phyloP scores from a whole-genome alignment of 2,329 filamentous ascomycete species.

The Ceratocystis ficicola region DNA sequence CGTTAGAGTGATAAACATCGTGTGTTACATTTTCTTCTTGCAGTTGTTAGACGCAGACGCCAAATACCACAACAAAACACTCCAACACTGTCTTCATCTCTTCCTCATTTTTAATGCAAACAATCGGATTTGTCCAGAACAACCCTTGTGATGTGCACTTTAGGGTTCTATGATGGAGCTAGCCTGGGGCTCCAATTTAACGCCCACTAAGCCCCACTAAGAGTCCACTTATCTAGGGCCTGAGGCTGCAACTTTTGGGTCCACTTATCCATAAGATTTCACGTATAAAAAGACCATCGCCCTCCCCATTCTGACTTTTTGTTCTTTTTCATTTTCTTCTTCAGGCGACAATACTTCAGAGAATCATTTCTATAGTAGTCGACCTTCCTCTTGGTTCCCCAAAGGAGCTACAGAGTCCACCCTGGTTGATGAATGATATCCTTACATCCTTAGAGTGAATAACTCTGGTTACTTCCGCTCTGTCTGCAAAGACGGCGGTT shows the following conservation, averaged over 20 bases:
- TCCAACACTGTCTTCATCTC: too few relatives aligned
- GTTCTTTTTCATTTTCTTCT: conserved; percentile 14
- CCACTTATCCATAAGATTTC: background rate
- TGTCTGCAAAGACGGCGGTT: conserved; percentile 51
- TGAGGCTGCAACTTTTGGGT: background rate
- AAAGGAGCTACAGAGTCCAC: conserved; percentile 88
- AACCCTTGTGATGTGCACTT: background rate
- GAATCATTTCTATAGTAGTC: conserved; percentile 99
- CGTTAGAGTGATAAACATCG: background rate
- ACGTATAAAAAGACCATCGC: conserved; percentile 3
- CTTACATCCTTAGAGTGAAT: conserved; percentile 84
- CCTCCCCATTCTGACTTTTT: background rate
- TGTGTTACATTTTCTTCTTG: background rate
- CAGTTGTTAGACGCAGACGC: too few relatives aligned
- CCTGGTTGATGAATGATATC: conserved; percentile 90
- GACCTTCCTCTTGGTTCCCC: conserved; percentile 79
- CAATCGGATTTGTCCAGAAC: background rate
- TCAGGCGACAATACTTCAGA: conserved; percentile 30
- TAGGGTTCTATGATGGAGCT: background rate
- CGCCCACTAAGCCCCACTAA: background rate
- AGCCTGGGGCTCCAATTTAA: background rate
- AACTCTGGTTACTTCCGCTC: conserved; percentile 46
- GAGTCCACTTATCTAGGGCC: background rate
- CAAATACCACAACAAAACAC: too few relatives aligned
- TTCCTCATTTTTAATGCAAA: background rate